Evolutionary conservation across 495 filamentous ascomycete species (phyloP).

Genomic region (Chaetomium tenue): DNA sequence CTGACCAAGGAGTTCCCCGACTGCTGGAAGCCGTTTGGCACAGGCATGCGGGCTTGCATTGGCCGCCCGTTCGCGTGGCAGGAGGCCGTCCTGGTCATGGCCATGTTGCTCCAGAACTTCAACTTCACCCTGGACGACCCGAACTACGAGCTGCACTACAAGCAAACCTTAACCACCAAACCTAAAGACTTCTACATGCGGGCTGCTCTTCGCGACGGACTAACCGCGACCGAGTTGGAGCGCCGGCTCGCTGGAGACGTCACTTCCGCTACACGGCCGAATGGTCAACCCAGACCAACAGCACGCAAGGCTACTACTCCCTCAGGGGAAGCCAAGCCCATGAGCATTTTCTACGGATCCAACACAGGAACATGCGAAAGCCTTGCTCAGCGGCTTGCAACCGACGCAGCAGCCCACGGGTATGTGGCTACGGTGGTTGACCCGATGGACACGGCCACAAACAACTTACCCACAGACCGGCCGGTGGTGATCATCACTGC

Average conservation of each 20-base stretch:
- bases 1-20: slow-evolving; percentile 48
- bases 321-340: slow-evolving; percentile 35
- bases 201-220: slow-evolving; percentile 57
- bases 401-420: slow-evolving; percentile 57
- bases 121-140: slow-evolving; percentile 58
- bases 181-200: slow-evolving; percentile 71
- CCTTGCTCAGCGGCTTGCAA: slow-evolving; percentile 61
- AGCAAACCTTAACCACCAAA: slow-evolving; percentile 74
- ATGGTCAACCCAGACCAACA: slow-evolving; percentile 18
- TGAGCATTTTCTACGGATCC: slow-evolving; percentile 70
- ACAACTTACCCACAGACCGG: slow-evolving; percentile 58
- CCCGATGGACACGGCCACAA: slow-evolving; percentile 59
- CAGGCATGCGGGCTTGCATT: slow-evolving; percentile 50
- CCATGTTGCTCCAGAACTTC: slow-evolving; percentile 62
- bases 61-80: slow-evolving; percentile 65
- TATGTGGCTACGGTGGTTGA: slow-evolving; percentile 55
- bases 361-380: slow-evolving; percentile 76
- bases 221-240: slow-evolving; percentile 59
- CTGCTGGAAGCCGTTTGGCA: slow-evolving; percentile 62
- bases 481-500: slow-evolving; percentile 67
- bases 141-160: slow-evolving; percentile 62
- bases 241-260: slow-evolving; percentile 43
- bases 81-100: slow-evolving; percentile 54
- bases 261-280: slow-evolving; percentile 12
- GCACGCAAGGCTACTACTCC: not conserved